Conservation (phyloP, 257 asterid genomes). For the Oldenlandia corymbosa region DNA sequence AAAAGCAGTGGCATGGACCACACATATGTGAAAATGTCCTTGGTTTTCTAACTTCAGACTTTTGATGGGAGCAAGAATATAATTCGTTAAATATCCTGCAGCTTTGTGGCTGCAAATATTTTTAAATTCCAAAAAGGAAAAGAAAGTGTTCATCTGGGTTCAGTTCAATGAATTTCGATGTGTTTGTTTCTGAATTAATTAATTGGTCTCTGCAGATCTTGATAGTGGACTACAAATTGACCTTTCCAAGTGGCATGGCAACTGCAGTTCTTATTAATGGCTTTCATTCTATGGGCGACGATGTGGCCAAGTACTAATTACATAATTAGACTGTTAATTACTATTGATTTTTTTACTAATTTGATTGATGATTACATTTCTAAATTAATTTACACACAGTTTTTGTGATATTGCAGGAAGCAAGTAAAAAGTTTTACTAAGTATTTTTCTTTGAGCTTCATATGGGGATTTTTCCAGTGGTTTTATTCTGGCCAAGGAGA, state of each 20-base stretch:
- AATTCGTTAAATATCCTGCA: too few relatives aligned
- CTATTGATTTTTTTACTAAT: neutral
- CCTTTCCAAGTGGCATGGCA: conserved; percentile 93
- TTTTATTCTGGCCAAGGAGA: conserved; percentile 60
- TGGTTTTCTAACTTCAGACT: neutral
- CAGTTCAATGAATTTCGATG: too few relatives aligned
- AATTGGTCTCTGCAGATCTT: conserved; percentile 48
- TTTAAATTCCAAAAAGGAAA: too few relatives aligned
- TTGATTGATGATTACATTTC: neutral
- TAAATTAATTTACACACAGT: neutral
- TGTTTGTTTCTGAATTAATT: neutral
- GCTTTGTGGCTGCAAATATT: too few relatives aligned
- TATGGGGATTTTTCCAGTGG: conserved; percentile 88
- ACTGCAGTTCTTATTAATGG: conserved; percentile 91
- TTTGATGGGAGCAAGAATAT: neutral
- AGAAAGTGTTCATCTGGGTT: too few relatives aligned
- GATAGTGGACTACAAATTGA: conserved; percentile 79
- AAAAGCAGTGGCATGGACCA: conserved; percentile 5
- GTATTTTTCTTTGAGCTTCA: conserved; percentile 56
- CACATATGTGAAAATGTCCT: neutral
- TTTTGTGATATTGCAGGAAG: conserved; percentile 56
- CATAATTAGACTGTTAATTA: neutral
- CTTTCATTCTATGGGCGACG: conserved; percentile 65
- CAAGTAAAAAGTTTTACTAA: conserved; percentile 66
- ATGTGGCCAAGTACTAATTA: conserved; percentile 52